A percentile compares a stretch with the other conserved stretches of the same genome.
These are phyloP conservation scores for Citrus sinensis DNA, from an alignment of 345 rosid species.

Conservation along the genomic window DVS_A1.0 CM039162.1:4692001-4692500, in stretches of 20 bases:
- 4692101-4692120: background rate
- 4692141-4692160: constrained; percentile 35
- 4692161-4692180: constrained; percentile 54
- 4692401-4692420: too few relatives aligned
- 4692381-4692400: too few relatives aligned
- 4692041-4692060: background rate
- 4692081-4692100: background rate
- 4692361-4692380: background rate
- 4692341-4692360: background rate
- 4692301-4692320: background rate
- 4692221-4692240: constrained; percentile 81
- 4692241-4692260: constrained; percentile 67
- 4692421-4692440: too few relatives aligned
- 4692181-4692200: constrained; percentile 79
- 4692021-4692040: background rate
- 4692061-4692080: background rate
- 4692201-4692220: constrained; percentile 81
- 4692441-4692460: too few relatives aligned
- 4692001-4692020: background rate
- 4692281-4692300: background rate
- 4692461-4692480: too few relatives aligned
- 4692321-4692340: background rate
- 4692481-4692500: too few relatives aligned
- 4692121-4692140: background rate
- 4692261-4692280: constrained; percentile 40